Percentiles rank a stretch among this genome's conserved stretches.
These are phyloP conservation scores for Leccinum longicurvipes DNA, from an alignment of 768 basidiomycete genomes.

Conservation along the genomic window DNA sequence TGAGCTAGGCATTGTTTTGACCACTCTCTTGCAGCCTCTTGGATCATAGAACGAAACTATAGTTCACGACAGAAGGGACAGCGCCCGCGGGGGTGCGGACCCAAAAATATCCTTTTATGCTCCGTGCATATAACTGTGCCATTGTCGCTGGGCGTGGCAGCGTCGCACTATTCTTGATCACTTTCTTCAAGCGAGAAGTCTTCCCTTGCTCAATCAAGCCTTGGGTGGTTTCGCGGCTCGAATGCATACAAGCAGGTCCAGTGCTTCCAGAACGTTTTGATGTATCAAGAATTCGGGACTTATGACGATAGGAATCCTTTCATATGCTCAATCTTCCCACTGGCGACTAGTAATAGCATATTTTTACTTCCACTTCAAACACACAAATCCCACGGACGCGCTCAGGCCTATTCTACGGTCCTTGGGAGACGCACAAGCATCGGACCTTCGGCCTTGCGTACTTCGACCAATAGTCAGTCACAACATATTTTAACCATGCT, in stretches of 20 bases:
- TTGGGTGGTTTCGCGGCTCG: neutral
- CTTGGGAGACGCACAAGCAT: neutral
- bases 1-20: too few species aligned
- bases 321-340: neutral
- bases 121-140: neutral
- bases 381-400: neutral
- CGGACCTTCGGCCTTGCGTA: neutral
- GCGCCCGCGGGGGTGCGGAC: too few species aligned
- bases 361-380: neutral
- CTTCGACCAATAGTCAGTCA: neutral
- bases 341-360: neutral
- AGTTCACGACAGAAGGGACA: neutral
- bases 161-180: neutral
- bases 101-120: neutral
- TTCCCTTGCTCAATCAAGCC: neutral
- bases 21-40: too few species aligned
- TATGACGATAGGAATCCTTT: neutral
- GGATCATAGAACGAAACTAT: too few species aligned
- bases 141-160: neutral
- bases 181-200: neutral
- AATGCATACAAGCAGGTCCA: neutral
- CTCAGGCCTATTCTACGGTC: neutral
- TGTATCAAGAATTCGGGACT: neutral
- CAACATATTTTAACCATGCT: neutral
- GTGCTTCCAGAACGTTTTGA: neutral